Conservation (phyloP, 1,139 yeast species). For the Pneumocystis carinii region DNA sequence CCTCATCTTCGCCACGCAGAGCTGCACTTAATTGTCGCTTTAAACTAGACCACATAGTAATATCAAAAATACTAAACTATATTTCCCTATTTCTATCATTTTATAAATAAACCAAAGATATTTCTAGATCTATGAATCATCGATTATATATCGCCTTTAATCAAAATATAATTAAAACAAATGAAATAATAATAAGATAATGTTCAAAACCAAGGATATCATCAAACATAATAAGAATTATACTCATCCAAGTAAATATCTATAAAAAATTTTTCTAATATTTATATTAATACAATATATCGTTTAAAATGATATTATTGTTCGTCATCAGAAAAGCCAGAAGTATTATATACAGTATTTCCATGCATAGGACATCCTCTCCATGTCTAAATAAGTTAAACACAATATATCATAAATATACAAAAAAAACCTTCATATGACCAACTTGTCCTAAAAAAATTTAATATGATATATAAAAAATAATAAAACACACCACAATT, state of each 20-base stretch:
- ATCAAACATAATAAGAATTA: neutral
- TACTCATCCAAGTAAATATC: neutral
- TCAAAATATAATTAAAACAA: neutral
- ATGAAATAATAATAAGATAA: neutral
- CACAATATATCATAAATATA: neutral
- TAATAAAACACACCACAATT: conserved; percentile 25
- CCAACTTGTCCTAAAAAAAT: conserved; percentile 93
- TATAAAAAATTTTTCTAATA: neutral
- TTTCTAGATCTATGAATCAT: too few species aligned
- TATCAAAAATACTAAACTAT: neutral
- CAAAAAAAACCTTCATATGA: conserved; percentile 42
- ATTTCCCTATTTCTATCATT: neutral
- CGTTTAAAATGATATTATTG: neutral
- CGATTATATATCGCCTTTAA: neutral
- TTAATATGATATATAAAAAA: conserved; percentile 51
- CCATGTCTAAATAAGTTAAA: neutral
- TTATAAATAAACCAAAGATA: too few species aligned
- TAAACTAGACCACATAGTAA: neutral
- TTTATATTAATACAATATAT: neutral
- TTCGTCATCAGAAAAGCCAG: neutral
- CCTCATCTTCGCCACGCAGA: neutral
- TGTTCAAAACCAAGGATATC: neutral
- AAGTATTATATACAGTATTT: neutral
- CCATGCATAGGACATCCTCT: neutral
- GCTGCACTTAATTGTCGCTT: neutral